A percentile compares a stretch with the other conserved stretches of the same genome.
These are phyloP conservation scores for Diplotaxis tenuifolia DNA, from an alignment of 345 rosid species.

Conservation along the genomic window DNA sequence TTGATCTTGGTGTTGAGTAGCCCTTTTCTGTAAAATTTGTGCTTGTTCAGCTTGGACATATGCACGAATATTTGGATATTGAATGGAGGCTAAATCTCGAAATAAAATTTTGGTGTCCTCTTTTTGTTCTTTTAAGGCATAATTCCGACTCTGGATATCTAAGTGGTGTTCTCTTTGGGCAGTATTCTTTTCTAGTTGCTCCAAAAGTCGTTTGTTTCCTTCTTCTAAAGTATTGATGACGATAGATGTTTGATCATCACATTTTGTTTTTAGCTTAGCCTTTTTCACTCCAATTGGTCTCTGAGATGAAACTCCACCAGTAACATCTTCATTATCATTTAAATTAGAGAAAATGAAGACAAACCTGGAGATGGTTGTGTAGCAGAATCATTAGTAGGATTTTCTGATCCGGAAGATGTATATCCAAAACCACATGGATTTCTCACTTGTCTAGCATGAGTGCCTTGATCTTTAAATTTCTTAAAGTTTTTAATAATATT, in stretches of 20 bases:
- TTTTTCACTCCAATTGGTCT: neutral
- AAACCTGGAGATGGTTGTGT: no score
- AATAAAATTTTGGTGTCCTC: no score
- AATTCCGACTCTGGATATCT: neutral
- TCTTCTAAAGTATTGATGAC: neutral
- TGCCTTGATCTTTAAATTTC: neutral
- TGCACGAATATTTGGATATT: no score
- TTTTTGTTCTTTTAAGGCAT: neutral
- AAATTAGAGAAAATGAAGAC: neutral
- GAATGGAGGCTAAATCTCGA: no score
- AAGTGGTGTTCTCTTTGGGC: neutral
- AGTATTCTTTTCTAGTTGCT: neutral
- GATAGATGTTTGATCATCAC: neutral
- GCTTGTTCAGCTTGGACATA: neutral
- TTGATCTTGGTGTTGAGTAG: no score
- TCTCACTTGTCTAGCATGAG: neutral
- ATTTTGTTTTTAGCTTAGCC: neutral
- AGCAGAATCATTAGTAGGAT: no score
- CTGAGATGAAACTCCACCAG: no score
- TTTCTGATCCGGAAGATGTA: no score
- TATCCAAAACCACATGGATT: neutral
- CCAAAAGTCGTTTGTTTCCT: neutral
- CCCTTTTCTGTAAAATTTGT: no score
- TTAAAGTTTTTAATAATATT: neutral
- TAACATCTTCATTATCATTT: neutral